phyloP scores from a whole-genome alignment of 352 stramenopile species.

The Pythium phragmitis region DNA sequence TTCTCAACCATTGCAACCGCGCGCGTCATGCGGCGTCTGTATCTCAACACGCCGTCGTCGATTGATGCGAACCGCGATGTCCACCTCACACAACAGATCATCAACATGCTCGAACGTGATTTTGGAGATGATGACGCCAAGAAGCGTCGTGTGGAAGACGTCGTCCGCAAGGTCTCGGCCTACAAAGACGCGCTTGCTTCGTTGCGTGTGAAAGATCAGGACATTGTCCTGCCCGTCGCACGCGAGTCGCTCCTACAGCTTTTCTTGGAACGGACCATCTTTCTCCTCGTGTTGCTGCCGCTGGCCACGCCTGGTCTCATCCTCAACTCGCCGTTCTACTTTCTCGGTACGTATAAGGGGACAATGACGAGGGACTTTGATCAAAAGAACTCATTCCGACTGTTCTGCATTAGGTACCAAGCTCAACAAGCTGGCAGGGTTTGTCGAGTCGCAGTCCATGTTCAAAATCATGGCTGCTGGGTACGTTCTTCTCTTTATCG shows the following conservation, averaged over 20 bases:
- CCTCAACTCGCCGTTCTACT: slow-evolving; percentile 79
- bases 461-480: slow-evolving; percentile 75
- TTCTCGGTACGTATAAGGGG: slow-evolving; percentile 48
- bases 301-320: slow-evolving; percentile 65
- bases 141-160: slow-evolving; percentile 30
- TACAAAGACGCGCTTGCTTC: slow-evolving; percentile 63
- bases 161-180: slow-evolving; percentile 51
- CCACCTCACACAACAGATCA: slow-evolving; percentile 74
- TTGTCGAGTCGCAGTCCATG: slow-evolving; percentile 75
- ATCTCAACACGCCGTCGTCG: slow-evolving; percentile 53
- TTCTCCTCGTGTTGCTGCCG: slow-evolving; percentile 64
- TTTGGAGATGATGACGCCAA: slow-evolving; percentile 37
- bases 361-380: no score
- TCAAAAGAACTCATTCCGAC: background rate
- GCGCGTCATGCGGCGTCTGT: slow-evolving; percentile 66
- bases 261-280: slow-evolving; percentile 66
- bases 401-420: slow-evolving; percentile 41
- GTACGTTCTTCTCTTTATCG: slow-evolving; percentile 30
- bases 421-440: slow-evolving; percentile 65
- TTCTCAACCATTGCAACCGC: slow-evolving; percentile 63
- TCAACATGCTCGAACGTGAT: slow-evolving; percentile 65
- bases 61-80: slow-evolving; percentile 75
- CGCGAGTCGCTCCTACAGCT: slow-evolving; percentile 56
- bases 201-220: slow-evolving; percentile 67
- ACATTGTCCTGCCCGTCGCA: slow-evolving; percentile 51